These are phyloP conservation scores for Tetrahymena malaccensis DNA, from an alignment of 73 alveolate species.

Conservation along the genomic window DNA sequence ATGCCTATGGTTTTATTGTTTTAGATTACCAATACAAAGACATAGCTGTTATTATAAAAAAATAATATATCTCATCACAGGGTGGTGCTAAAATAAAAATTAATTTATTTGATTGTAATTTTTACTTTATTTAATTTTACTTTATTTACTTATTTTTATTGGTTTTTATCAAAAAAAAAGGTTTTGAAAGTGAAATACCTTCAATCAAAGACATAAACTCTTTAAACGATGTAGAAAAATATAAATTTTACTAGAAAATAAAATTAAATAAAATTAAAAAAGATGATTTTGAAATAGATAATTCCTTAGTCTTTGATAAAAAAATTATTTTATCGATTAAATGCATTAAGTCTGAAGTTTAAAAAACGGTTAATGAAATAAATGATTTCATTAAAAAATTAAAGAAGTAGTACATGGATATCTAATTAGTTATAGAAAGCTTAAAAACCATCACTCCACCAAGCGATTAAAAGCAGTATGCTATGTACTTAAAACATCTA, in stretches of 20 bases:
- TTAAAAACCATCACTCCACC: not conserved
- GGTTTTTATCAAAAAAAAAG: no score
- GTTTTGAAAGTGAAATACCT: not conserved
- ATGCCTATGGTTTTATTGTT: not conserved
- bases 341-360: not conserved
- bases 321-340: not conserved
- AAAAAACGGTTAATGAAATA: not conserved
- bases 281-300: not conserved
- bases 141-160: not conserved
- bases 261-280: not conserved
- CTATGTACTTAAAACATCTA: not conserved
- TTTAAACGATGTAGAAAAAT: not conserved
- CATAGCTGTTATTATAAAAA: not conserved
- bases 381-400: no score
- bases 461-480: not conserved
- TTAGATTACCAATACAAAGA: not conserved
- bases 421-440: not conserved
- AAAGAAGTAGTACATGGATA: no score
- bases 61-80: not conserved
- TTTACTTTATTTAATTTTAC: not conserved
- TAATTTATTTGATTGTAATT: not conserved
- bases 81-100: not conserved
- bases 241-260: not conserved
- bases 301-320: not conserved
- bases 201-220: not conserved